A percentile compares a stretch with the other conserved stretches of the same genome.
phyloP scores from a whole-genome alignment of 2,329 filamentous ascomycete genomes.

The Epichloe uncinata region DNA sequence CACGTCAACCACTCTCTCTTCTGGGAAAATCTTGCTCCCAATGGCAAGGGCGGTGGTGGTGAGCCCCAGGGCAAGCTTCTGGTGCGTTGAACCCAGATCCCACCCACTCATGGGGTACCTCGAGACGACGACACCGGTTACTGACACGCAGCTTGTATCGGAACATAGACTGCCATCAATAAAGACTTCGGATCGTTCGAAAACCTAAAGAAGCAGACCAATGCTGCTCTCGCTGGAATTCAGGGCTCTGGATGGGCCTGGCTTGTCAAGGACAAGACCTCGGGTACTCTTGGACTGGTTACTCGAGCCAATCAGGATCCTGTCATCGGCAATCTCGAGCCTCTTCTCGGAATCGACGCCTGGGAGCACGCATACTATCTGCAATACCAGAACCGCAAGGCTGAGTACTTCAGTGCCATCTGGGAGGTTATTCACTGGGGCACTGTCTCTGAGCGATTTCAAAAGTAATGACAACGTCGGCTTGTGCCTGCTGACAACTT shows the following conservation, averaged over 20 bases:
- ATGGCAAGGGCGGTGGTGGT: slow-evolving; percentile 47
- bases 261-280: slow-evolving; percentile 60
- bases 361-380: slow-evolving; percentile 97
- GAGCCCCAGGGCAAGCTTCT: slow-evolving; percentile 49
- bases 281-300: slow-evolving; percentile 47
- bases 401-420: slow-evolving; percentile 84
- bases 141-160: neutral
- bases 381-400: slow-evolving; percentile 95
- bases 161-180: slow-evolving; percentile 41
- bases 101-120: neutral
- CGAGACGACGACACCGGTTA: slow-evolving; percentile 27
- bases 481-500: neutral
- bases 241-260: slow-evolving; percentile 88
- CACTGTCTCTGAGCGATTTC: slow-evolving; percentile 66
- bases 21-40: slow-evolving; percentile 68
- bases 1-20: slow-evolving; percentile 82
- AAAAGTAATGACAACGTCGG: slow-evolving; percentile 24
- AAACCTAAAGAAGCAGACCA: slow-evolving; percentile 53
- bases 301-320: slow-evolving; percentile 82
- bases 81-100: slow-evolving; percentile 16
- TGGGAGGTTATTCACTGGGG: slow-evolving; percentile 98
- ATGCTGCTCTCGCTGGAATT: slow-evolving; percentile 55
- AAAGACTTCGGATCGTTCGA: slow-evolving; percentile 55
- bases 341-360: slow-evolving; percentile 79
- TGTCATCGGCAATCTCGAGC: slow-evolving; percentile 68